Conservation (phyloP, 805 yeast species). For the Wickerhamiella lipophila region DNA sequence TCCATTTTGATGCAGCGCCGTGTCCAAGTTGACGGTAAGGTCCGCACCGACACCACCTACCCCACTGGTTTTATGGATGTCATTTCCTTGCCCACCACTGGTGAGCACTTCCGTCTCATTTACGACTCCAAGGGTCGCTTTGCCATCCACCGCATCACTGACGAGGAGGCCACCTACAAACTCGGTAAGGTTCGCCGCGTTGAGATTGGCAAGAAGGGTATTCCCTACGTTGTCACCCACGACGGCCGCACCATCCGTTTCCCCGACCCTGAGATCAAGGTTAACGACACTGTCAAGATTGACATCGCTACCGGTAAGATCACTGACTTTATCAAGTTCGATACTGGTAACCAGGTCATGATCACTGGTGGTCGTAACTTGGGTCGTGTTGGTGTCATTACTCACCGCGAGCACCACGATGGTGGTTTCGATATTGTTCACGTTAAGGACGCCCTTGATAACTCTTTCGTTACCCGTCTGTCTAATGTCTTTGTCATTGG, state of each 20-base stretch:
- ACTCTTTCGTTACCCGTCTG: constrained; percentile 91
- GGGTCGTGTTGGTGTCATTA: constrained; percentile 94
- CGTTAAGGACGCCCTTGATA: constrained; percentile 89
- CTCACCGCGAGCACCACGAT: constrained; percentile 94
- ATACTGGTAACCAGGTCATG: constrained; percentile 83
- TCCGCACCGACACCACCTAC: constrained; percentile 96
- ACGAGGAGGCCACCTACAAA: constrained; percentile 97
- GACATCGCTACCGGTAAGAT: constrained; percentile 95
- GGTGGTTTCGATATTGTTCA: constrained; percentile 97
- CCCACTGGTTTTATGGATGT: constrained; percentile 99
- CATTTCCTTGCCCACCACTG: constrained; percentile 91
- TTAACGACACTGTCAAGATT: constrained; percentile 95
- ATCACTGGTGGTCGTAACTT: constrained; percentile 97
- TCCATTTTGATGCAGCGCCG: constrained; percentile 97
- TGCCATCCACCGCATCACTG: constrained; percentile 98
- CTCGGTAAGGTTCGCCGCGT: constrained; percentile 97
- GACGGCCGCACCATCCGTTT: constrained; percentile 99
- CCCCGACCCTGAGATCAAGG: constrained; percentile 96
- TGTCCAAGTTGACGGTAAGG: constrained; percentile 97
- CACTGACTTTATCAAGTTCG: constrained; percentile 78
- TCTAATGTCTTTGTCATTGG: constrained; percentile 89
- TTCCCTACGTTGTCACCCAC: constrained; percentile 98
- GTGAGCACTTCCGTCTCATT: constrained; percentile 97
- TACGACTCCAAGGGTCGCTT: constrained; percentile 98
- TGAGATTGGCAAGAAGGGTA: constrained; percentile 95